Evolutionary conservation across 805 yeast genomes (phyloP).

Genomic region (Sporopachydermia lactativora): DNA sequence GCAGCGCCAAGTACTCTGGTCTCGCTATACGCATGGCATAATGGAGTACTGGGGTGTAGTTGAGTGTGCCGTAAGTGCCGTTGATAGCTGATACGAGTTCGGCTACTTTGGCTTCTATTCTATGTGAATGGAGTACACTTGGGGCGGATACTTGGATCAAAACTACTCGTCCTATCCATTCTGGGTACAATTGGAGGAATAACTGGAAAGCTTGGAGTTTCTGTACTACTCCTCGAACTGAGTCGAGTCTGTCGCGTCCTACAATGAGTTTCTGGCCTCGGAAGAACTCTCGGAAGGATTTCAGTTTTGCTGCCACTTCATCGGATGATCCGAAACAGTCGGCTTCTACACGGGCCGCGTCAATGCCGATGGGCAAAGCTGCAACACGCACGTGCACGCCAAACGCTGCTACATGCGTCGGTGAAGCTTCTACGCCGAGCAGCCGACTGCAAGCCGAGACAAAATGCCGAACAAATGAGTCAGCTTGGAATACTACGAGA

Average conservation of each 20-base stretch:
- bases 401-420: constrained; percentile 43
- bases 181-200: constrained; percentile 82
- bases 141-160: constrained; percentile 88
- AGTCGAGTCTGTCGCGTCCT: constrained; percentile 87
- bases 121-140: constrained; percentile 39
- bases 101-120: constrained; percentile 66
- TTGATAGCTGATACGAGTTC: constrained; percentile 77
- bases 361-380: constrained; percentile 82
- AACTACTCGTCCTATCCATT: constrained; percentile 78
- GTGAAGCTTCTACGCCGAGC: constrained; percentile 58
- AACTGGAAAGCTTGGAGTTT: constrained; percentile 83
- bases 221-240: constrained; percentile 87
- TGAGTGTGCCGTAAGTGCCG: constrained; percentile 68
- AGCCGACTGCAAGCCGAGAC: constrained; percentile 81
- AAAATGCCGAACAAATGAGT: constrained; percentile 81
- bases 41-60: constrained; percentile 81
- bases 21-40: constrained; percentile 81
- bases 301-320: neutral
- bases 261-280: constrained; percentile 64
- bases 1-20: constrained; percentile 78
- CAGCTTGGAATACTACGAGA: constrained; percentile 74
- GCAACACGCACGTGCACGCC: constrained; percentile 66
- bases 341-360: constrained; percentile 48
- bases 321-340: constrained; percentile 34
- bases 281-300: constrained; percentile 28